Conservation (phyloP, 2,329 filamentous ascomycete species). For the Pseudopithomyces maydicus region DNA sequence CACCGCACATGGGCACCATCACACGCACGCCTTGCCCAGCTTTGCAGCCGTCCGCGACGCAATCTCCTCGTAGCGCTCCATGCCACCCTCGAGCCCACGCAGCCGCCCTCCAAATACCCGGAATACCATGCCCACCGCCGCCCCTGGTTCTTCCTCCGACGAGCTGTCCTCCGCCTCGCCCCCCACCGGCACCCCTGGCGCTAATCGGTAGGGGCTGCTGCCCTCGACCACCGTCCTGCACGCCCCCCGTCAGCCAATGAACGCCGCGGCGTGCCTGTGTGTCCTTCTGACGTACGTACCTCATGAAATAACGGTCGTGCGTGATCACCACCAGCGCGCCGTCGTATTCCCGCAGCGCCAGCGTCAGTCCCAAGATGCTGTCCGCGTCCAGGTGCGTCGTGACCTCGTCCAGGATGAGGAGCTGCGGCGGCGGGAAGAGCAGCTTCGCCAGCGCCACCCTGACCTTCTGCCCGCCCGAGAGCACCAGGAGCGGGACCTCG, state of each 20-base stretch:
- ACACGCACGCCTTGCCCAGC: slow-evolving; percentile 19
- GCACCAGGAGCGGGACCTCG: slow-evolving; percentile 71
- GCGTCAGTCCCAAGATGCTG: slow-evolving; percentile 73
- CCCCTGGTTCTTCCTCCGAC: slow-evolving; percentile 52
- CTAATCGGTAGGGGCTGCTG: slow-evolving; percentile 45
- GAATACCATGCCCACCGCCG: slow-evolving; percentile 46
- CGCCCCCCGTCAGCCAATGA: slow-evolving; percentile 1
- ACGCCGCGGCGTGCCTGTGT: background rate
- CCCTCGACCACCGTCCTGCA: slow-evolving; percentile 73
- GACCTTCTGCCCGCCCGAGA: slow-evolving; percentile 78
- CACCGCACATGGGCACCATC: background rate
- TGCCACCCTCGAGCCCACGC: slow-evolving; percentile 42
- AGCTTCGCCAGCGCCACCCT: slow-evolving; percentile 70
- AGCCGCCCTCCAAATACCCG: slow-evolving; percentile 42
- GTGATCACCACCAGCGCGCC: slow-evolving; percentile 79
- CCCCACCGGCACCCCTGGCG: slow-evolving; percentile 43
- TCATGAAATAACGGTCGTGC: slow-evolving; percentile 82
- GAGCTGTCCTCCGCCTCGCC: slow-evolving; percentile 50
- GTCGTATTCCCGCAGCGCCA: slow-evolving; percentile 69
- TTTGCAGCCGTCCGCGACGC: slow-evolving; percentile 35
- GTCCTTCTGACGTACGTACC: slow-evolving; percentile 47
- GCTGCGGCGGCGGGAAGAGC: slow-evolving; percentile 71
- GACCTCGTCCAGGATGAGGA: slow-evolving; percentile 78
- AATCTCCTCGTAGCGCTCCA: slow-evolving; percentile 46
- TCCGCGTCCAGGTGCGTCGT: slow-evolving; percentile 86